Base-by-base conservation (phyloP, 176 grass and related monocot species). In the Eleusine coracana region DNA sequence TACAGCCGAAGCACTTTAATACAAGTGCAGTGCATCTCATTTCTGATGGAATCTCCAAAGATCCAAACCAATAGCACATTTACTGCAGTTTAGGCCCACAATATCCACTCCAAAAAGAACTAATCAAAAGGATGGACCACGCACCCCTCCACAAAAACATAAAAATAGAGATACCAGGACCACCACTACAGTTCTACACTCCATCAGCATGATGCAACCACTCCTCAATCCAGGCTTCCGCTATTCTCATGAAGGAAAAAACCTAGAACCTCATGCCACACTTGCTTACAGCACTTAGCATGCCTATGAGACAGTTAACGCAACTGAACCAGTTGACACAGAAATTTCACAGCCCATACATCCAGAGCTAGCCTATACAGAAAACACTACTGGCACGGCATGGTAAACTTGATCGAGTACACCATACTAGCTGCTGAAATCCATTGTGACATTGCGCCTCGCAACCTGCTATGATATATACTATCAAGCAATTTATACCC, bases 151-250 rank as follows among this genome's bases (percentile, higher is more conserved):
- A 80, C 12, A 18, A 75, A 84, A 23, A 54, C 70, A 84, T 41
- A 75, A 75, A 69, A 81, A 45, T 81, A 69, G 70, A 46, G 73
- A 75, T 64, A 80, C 70, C 55, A 76, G 87, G 87, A 89, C 87
- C 85, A 87, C 58, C 76, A 66, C 51, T 81, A 81, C 66, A 70
- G 66, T 81, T 21, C 13, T 49, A 28, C 62, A 70, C 82, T 62
- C 82, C 70, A 85, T 75, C 70, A 80, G 87, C 64, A 80, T 81
- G 87, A 85, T 74, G 55, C 71, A 89, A 89, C 82, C 25, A 89
- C 82, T 84, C 50, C 76, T 66, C 75, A 41, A 39, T 68, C 48
- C 69, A 25, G 49, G 16, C 49, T 2, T 51, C 29, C 69, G 52
- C 68, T 46, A n/a, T 74, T 80, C 37, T 68, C 42, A 75, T 37